Evolutionary conservation across 768 basidiomycete species (phyloP).

Genomic region (Tephrocybe sp.): DNA sequence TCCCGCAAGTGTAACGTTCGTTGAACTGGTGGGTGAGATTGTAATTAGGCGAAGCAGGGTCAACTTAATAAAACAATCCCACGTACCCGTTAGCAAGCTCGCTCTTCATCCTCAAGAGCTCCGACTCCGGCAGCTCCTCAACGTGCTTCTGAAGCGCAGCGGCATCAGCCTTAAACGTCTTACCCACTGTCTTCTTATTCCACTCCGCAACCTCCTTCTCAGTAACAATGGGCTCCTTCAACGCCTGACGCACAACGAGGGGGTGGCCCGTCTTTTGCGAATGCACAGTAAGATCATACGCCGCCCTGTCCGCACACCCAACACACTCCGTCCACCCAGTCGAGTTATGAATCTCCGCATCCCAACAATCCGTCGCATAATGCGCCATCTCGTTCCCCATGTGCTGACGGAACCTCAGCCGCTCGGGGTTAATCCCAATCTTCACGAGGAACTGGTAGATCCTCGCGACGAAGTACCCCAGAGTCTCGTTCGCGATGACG

Average conservation of each 20-base stretch:
- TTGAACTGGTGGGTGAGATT: slow-evolving; percentile 34
- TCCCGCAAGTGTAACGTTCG: slow-evolving; percentile 54
- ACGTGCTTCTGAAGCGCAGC: slow-evolving; percentile 61
- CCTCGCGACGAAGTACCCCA: slow-evolving; percentile 95
- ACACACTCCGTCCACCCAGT: slow-evolving; percentile 97
- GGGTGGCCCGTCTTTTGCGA: slow-evolving; percentile 78
- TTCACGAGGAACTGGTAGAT: slow-evolving; percentile 87
- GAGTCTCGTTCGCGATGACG: slow-evolving; percentile 93
- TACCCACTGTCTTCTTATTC: slow-evolving; percentile 87
- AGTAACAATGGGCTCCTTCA: slow-evolving; percentile 81
- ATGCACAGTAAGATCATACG: slow-evolving; percentile 94
- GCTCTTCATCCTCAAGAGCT: slow-evolving; percentile 61
- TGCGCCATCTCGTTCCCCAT: slow-evolving; percentile 99
- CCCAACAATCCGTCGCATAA: slow-evolving; percentile 99
- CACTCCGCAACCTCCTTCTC: slow-evolving; percentile 79
- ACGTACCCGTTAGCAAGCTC: slow-evolving; percentile 75
- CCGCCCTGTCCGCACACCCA: slow-evolving; percentile 96
- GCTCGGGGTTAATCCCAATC: slow-evolving; percentile 82
- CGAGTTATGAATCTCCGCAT: slow-evolving; percentile 94
- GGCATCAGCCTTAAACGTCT: slow-evolving; percentile 86
- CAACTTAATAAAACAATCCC: slow-evolving; percentile 1
- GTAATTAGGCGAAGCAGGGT: not conserved
- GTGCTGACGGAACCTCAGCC: slow-evolving; percentile 94
- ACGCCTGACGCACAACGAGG: slow-evolving; percentile 80
- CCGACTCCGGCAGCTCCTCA: slow-evolving; percentile 61